Conservation (phyloP, 208 protist genomes). For the Leishmania braziliensis region DNA sequence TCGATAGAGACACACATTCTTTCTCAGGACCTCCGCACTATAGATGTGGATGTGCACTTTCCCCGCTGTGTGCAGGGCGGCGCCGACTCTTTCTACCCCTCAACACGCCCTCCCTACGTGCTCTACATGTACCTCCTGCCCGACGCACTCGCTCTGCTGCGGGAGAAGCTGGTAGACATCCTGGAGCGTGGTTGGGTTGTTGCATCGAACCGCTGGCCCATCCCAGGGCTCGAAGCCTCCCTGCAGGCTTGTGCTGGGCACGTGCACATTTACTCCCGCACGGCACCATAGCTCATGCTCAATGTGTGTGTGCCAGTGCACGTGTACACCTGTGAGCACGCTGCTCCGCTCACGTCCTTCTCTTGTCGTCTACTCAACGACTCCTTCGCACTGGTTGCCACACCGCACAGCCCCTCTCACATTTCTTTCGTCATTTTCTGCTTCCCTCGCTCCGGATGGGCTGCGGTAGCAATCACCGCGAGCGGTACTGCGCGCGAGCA, state of each 20-base stretch:
- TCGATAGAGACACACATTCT: conserved; percentile 32
- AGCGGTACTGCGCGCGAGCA: neutral
- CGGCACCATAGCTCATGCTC: neutral
- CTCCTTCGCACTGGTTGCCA: neutral
- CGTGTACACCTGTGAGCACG: neutral
- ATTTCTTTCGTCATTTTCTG: neutral
- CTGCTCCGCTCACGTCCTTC: neutral
- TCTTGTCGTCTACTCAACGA: neutral
- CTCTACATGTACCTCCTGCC: conserved; percentile 77
- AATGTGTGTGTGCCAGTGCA: neutral
- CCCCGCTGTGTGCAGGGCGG: conserved; percentile 14
- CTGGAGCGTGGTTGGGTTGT: conserved; percentile 43
- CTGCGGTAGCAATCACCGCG: neutral
- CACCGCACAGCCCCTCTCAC: neutral
- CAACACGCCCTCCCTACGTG: conserved; percentile 26
- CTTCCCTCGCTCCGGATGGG: neutral
- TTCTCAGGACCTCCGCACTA: conserved; percentile 42
- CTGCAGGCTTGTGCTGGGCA: conserved; percentile 27
- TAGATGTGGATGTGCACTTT: conserved; percentile 41
- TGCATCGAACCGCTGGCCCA: conserved; percentile 70
- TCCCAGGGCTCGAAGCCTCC: conserved; percentile 33
- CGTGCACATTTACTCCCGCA: conserved; percentile 53
- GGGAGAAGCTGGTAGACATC: conserved; percentile 38
- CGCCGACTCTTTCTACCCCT: neutral
- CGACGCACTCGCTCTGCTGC: conserved; percentile 56